These are phyloP conservation scores for Tulasnella sp. DNA, from an alignment of 768 basidiomycete genomes.

Conservation along the genomic window DNA sequence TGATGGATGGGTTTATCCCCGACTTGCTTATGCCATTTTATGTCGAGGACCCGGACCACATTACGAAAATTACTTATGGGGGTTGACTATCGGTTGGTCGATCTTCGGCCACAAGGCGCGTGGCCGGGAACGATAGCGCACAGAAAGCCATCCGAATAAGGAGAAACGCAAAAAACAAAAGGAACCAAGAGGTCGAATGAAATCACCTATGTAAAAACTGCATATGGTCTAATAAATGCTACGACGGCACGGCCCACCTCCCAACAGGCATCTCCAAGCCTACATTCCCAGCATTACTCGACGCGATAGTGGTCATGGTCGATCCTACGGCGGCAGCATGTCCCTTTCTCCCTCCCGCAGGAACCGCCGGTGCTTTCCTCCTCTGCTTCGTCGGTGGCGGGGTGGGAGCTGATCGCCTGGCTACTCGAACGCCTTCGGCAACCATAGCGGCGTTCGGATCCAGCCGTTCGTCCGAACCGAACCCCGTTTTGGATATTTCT, in stretches of 20 bases:
- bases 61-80: too few species aligned
- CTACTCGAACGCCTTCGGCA: neutral
- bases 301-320: neutral
- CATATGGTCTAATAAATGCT: neutral
- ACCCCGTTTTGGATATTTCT: neutral
- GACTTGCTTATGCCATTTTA: too few species aligned
- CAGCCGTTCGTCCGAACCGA: neutral
- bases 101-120: too few species aligned
- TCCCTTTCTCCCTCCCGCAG: neutral
- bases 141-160: too few species aligned
- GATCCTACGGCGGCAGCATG: neutral
- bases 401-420: neutral
- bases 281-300: neutral
- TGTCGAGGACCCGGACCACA: too few species aligned
- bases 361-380: constrained; percentile 5
- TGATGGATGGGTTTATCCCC: too few species aligned
- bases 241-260: neutral
- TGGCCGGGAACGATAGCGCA: too few species aligned
- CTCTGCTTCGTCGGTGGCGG: constrained; percentile 1
- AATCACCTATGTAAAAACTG: neutral
- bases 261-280: neutral
- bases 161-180: too few species aligned
- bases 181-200: neutral
- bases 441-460: neutral
- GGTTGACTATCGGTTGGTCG: too few species aligned